These are phyloP conservation scores for Fusarium scirpi DNA, from an alignment of 2,329 filamentous ascomycete genomes.

Conservation along the genomic window DNA sequence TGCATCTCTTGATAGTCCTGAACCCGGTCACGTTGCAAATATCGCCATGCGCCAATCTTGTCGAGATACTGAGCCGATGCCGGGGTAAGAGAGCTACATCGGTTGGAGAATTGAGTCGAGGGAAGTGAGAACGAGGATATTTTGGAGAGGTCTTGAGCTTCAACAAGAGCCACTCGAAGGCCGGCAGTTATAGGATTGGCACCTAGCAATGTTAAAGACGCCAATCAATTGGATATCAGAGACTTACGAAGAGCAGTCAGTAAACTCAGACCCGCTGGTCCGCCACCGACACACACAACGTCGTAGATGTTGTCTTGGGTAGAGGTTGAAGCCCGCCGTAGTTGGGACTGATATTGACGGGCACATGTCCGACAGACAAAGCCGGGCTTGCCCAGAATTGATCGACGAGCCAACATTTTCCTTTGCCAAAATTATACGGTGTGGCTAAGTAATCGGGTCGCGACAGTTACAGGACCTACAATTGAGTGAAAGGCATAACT, in stretches of 20 bases:
- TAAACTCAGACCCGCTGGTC: conserved; percentile 88
- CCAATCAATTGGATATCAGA: neutral
- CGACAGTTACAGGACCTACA: conserved; percentile 3
- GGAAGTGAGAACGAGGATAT: conserved; percentile 75
- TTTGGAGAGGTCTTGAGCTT: conserved; percentile 85
- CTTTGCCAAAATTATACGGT: neutral
- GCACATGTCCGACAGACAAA: conserved; percentile 63
- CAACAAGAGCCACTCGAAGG: conserved; percentile 88
- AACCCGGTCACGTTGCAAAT: conserved; percentile 78
- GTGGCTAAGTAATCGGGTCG: conserved; percentile 6
- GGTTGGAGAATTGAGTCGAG: conserved; percentile 83
- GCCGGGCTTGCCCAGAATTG: conserved; percentile 45
- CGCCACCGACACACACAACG: conserved; percentile 91
- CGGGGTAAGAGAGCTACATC: conserved; percentile 94
- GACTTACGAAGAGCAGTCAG: conserved; percentile 77
- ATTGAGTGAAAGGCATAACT: conserved; percentile 27
- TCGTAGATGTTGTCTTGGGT: conserved; percentile 82
- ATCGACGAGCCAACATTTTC: conserved; percentile 47
- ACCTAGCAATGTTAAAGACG: conserved; percentile 61
- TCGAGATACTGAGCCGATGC: conserved; percentile 86
- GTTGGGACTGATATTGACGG: conserved; percentile 52
- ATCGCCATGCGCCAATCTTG: conserved; percentile 85
- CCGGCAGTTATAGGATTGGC: conserved; percentile 79
- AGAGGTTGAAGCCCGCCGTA: conserved; percentile 58
- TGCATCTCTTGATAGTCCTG: conserved; percentile 97